Percentiles rank a stretch among this genome's conserved stretches.
Evolutionary conservation across 1,284 basidiomycete genomes (phyloP).

Genomic region (Wallemia hederae): DNA sequence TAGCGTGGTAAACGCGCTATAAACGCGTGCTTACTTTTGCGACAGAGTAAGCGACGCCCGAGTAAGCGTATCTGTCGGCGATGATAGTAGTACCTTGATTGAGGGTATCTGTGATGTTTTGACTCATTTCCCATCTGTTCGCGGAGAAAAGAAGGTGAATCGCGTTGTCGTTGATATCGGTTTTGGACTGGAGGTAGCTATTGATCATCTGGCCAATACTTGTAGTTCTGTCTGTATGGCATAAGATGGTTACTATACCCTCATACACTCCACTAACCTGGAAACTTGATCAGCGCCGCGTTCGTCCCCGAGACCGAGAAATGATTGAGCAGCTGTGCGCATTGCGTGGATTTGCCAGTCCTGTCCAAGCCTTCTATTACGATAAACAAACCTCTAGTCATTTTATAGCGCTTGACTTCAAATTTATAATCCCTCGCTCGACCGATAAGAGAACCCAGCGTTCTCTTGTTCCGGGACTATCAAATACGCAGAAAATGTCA

Average conservation of each 20-base stretch:
- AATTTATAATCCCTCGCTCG: neutral
- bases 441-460: no score
- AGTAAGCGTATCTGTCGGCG: constrained; percentile 88
- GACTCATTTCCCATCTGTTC: constrained; percentile 82
- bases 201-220: constrained; percentile 80
- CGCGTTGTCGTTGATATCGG: constrained; percentile 34
- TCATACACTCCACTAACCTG: constrained; percentile 27
- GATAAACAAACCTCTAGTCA: constrained; percentile 42
- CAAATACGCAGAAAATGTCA: neutral
- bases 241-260: constrained; percentile 4
- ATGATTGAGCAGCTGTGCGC: constrained; percentile 26
- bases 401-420: neutral
- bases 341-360: constrained; percentile 73
- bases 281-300: constrained; percentile 42
- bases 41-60: constrained; percentile 75
- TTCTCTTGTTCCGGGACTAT: no score
- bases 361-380: constrained; percentile 81
- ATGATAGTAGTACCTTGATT: constrained; percentile 38
- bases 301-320: constrained; percentile 16
- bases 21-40: constrained; percentile 30
- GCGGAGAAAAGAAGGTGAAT: constrained; percentile 89
- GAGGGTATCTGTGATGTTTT: constrained; percentile 1
- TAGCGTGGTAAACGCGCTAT: constrained; percentile 1
- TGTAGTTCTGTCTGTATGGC: constrained; percentile 49
- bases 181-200: constrained; percentile 33